Conservation (phyloP, 306 rosid species). For the Alnus rubra region DNA sequence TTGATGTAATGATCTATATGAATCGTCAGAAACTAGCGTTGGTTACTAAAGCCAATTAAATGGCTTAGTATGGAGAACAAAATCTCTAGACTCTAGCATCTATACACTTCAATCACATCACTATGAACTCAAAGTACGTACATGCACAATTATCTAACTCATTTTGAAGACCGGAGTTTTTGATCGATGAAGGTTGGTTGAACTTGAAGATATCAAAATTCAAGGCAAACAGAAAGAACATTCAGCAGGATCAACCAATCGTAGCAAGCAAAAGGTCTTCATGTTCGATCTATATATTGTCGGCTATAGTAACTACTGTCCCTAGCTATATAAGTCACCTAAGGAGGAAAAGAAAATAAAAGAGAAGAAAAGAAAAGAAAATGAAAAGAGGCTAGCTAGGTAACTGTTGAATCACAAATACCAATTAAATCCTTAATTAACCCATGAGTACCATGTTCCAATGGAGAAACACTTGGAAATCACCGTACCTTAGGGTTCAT, state of each 20-base stretch:
- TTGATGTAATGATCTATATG: not conserved
- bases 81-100: conserved; percentile 6
- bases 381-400: too few relatives aligned
- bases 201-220: not conserved
- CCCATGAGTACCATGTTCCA: not conserved
- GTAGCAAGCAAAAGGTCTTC: not conserved
- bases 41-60: not conserved
- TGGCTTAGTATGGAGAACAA: not conserved
- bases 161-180: too few relatives aligned
- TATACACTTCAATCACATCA: not conserved
- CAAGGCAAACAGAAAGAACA: not conserved
- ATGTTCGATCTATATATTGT: not conserved
- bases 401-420: not conserved
- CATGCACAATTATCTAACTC: not conserved
- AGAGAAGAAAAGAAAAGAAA: not conserved
- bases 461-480: not conserved
- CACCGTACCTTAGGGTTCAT: not conserved
- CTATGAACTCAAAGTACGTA: not conserved
- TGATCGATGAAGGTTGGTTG: not conserved
- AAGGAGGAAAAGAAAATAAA: not conserved
- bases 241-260: conserved; percentile 1
- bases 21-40: not conserved
- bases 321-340: not conserved
- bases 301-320: not conserved
- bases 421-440: not conserved